A percentile compares a stretch with the other conserved stretches of the same genome.
Conservation (phyloP, 2,329 filamentous ascomycete species). For the Ceratocystiopsis minuta region DNA sequence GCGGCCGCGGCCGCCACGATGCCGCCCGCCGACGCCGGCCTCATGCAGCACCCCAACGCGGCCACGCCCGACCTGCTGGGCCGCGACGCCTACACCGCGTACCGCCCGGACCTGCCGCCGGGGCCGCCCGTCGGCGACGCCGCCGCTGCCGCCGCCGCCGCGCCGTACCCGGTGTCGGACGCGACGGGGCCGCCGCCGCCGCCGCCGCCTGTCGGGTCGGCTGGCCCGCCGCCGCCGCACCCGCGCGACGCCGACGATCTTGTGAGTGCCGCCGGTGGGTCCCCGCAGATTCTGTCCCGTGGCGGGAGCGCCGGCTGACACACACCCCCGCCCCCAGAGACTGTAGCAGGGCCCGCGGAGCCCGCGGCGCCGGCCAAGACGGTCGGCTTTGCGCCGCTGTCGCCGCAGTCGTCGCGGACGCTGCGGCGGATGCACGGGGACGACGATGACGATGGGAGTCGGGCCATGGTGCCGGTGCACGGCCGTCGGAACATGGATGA, state of each 20-base stretch:
- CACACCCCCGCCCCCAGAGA: too few relatives aligned
- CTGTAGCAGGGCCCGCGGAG: neutral
- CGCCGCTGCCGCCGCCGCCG: neutral
- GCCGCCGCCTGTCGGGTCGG: neutral
- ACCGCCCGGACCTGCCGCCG: conserved; percentile 12
- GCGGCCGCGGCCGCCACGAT: neutral
- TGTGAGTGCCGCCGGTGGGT: conserved; percentile 9
- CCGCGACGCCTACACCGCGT: conserved; percentile 20
- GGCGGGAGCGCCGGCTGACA: too few relatives aligned
- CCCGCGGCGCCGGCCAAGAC: conserved; percentile 17
- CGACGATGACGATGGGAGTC: neutral
- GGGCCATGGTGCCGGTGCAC: too few relatives aligned
- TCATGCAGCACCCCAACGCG: conserved; percentile 21
- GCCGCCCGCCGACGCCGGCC: conserved; percentile 5
- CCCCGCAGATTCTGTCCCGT: neutral
- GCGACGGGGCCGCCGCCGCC: neutral
- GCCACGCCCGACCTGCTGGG: conserved; percentile 13
- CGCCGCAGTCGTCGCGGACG: conserved; percentile 28
- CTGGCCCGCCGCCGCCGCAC: conserved; percentile 4
- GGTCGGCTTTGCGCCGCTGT: conserved; percentile 30
- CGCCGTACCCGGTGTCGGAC: too few relatives aligned
- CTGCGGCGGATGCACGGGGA: conserved; percentile 23
- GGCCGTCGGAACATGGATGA: neutral
- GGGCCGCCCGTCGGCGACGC: conserved; percentile 2
- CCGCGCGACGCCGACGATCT: conserved; percentile 5